These are phyloP conservation scores for Arthrocladium fulminans DNA, from an alignment of 2,329 filamentous ascomycete species.

Conservation along the genomic window DNA sequence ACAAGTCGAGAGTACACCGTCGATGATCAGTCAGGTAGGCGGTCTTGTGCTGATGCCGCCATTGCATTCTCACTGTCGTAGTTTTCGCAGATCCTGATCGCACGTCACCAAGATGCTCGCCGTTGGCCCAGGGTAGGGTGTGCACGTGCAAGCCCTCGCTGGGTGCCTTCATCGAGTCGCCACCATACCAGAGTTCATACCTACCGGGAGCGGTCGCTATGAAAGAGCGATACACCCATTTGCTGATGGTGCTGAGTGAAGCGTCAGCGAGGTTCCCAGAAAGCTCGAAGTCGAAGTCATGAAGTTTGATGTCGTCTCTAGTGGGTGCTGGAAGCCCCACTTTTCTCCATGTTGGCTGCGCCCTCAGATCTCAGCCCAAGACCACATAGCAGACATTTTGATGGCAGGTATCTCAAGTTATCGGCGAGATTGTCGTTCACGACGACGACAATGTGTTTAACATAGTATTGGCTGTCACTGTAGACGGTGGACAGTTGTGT, in stretches of 20 bases:
- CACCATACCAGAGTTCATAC: not conserved
- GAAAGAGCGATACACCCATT: constrained; percentile 5
- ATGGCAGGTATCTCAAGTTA: too few relatives aligned
- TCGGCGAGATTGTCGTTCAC: too few relatives aligned
- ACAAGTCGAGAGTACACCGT: not conserved
- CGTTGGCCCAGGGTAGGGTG: not conserved
- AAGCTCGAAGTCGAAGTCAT: not conserved
- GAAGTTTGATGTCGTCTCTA: too few relatives aligned
- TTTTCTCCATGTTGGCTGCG: too few relatives aligned
- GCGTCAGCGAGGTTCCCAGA: constrained; percentile 7
- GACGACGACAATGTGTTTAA: too few relatives aligned
- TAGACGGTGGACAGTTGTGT: too few relatives aligned
- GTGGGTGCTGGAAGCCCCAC: too few relatives aligned
- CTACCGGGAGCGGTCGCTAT: constrained; percentile 3
- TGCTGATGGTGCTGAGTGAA: constrained; percentile 6
- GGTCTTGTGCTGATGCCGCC: not conserved
- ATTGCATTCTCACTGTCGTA: not conserved
- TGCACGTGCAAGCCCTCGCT: not conserved
- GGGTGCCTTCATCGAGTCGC: not conserved
- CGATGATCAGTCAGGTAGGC: not conserved
- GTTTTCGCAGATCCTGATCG: not conserved
- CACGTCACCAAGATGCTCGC: not conserved
- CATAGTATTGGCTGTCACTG: too few relatives aligned
- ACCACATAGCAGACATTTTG: too few relatives aligned
- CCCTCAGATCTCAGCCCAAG: too few relatives aligned